Base-by-base conservation (phyloP, 169 alveolate genomes). In the Cryptosporidium baileyi region DNA sequence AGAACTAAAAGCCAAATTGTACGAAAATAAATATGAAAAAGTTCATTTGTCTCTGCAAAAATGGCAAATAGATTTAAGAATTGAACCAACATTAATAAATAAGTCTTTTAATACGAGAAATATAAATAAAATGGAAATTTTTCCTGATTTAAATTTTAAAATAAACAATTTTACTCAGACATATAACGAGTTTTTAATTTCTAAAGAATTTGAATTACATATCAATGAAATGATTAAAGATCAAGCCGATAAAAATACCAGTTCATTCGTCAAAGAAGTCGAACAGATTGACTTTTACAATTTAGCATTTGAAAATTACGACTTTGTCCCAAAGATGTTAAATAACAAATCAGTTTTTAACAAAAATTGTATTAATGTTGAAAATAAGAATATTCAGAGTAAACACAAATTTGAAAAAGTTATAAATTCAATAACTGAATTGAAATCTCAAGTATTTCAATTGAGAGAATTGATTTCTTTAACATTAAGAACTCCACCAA, bases 241-340 rank as follows among this genome's bases (percentile, higher is more conserved):
- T n/a, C 19, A n/a, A 47, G 19, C 59, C 15, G 59, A n/a, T n/a
- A n/a, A n/a, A n/a, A n/a, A n/a, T n/a, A n/a, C n/a, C n/a, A n/a
- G n/a, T n/a, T n/a, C n/a, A n/a, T n/a, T n/a, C n/a, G 19, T 47
- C 15, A 26, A n/a, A 6, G 59, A 47, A 1, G 59, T 47, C 19
- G 19, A 47, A 4, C 24, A 45, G 11, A 38, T 51, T 15, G 13
- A 22, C 32, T 57, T 19, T 6, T 74, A 54, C 40, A 61, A 74
- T 22, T 74, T 74, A 54, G 85, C 85, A 32, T 74, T 74, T 57
- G 44, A 74, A 30, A 61, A 74, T 45, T 74, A 74, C 30, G 41
- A 74, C 41, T 74, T 74, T 30, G 41, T n/a, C 11, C 85, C 67
- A 7, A 74, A 51, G 15, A 28, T 74, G 41, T 24, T 34, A 11